Base-by-base conservation (phyloP, 2,329 filamentous ascomycete genomes). In the Trichoderma arundinaceum region DNA sequence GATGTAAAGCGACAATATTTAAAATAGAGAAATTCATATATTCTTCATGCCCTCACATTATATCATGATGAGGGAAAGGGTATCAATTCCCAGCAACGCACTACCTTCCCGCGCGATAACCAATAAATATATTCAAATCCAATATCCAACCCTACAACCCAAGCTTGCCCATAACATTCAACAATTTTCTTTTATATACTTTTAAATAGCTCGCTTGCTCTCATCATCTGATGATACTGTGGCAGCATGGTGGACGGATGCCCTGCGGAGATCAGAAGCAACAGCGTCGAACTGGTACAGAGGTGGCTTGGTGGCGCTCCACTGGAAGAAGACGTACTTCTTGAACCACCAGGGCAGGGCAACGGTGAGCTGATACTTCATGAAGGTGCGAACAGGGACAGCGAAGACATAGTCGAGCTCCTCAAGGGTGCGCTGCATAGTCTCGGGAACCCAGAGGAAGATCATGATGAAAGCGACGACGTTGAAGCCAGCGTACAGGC, bases 401-500 rank as follows among this genome's bases (percentile, higher is more conserved):
- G 77, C 79, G 39, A 84, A 84, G 62, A 84, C 80, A 66, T 78
- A 81, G 73, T 84, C 82, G 66, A 84, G 78, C 69, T 83, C 82
- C 71, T 83, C 81, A 4, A 84, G 77, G 0, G 80, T 81, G 59
- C 78, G 77, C 70, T 82, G 83, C 77, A 86, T 88, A 0, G 86
- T 88, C 72, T 88, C 86, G 0, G 75, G 76, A 2, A 78, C 76
- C 64, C 73, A 74, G 68, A 76, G 74, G 69, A 86, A 85, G 65
- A 87, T 86, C 76, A 87, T 81, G 60, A 83, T 59, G 57, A 86
- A 81, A 1, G 84, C 84, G 1, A 84, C 71, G 0, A 84, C 70
- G 68, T 88, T 88, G 65, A 86, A 81, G 0, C 81, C 84, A 0
- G 85, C 85, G 65, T 87, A 87, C 56, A 84, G 77, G 6, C 81